A percentile compares a stretch with the other conserved stretches of the same genome.
phyloP scores from a whole-genome alignment of 2,329 filamentous ascomycete species.

The Aureobasidium sp. region DNA sequence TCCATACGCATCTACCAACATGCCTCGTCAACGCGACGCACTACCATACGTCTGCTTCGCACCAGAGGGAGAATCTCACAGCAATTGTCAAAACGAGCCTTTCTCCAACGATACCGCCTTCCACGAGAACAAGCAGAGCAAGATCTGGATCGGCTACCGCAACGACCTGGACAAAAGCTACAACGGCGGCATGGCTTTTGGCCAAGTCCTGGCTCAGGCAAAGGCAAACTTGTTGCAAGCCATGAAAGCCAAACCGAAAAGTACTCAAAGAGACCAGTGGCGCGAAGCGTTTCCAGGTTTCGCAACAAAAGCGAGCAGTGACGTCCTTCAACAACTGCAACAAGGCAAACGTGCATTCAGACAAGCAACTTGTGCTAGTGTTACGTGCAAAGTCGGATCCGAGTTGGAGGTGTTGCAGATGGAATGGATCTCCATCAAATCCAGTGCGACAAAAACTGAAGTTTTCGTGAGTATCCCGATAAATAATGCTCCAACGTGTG shows the following conservation, averaged over 20 bases:
- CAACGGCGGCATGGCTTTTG: neutral
- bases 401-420: neutral
- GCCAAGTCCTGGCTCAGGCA: neutral
- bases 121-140: neutral
- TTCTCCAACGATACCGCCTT: neutral
- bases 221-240: neutral
- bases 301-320: neutral
- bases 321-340: neutral
- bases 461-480: neutral
- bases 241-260: neutral
- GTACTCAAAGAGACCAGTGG: neutral
- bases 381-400: neutral
- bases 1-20: neutral
- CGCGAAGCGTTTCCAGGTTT: neutral
- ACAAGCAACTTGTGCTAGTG: neutral
- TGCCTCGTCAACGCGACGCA: neutral
- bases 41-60: neutral
- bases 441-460: neutral
- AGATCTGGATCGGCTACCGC: neutral
- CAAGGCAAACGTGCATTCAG: neutral
- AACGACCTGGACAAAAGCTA: neutral
- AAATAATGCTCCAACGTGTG: neutral
- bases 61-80: neutral
- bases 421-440: neutral
- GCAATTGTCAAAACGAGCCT: neutral